Base-by-base conservation (phyloP, 108 stramenopile species). In the Chaetoceros muelleri region DNA sequence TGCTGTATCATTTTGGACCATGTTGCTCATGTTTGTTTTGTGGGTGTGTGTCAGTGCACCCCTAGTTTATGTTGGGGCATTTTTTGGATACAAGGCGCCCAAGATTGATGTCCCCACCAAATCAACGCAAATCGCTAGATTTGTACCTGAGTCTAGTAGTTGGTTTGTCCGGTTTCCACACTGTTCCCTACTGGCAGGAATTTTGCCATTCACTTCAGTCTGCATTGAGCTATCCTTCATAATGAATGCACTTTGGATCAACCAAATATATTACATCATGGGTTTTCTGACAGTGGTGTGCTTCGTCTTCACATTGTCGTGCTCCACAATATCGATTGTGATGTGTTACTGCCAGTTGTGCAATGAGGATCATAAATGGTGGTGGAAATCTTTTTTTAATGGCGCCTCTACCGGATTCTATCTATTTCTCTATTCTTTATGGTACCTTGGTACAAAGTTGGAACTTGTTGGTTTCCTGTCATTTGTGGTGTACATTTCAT, bases 161-260 rank as follows among this genome's bases (percentile, higher is more conserved):
- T 94, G 82, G 84, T 94, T 93, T 61, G 67, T 82, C 52, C 58
- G 51, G 34, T 83, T 87, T 47, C 69, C 74, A 53, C 57, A 85
- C 20, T 84, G 86, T 2, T 78, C 83, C 57, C 46, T 93, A 2
- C 73, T 98, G 40, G 96, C 94, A 29, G 99, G 97, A 24, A 78
- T 99, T 26, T 81, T 99, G 22, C 99, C 99, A 18, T 99, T 98
- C 63, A 97, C 96, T 21, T 93, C 94, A 17, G 94, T 97, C 40
- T 97, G 96, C 79, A 96, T 99, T 61, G 99, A 99, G 73, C 76
- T 98, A 55, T 98, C 95, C 62, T 99, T 99, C 79, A 96, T 99
- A 69, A 95, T 99, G 90, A 85, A 84, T 30, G 87, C 91, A 46
- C 71, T 99, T 55, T 99, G 99, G 99, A 74, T 97, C 62, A 89